Evolutionary conservation across 257 asterid species (phyloP).

Genomic region (Solanum piurae): DNA sequence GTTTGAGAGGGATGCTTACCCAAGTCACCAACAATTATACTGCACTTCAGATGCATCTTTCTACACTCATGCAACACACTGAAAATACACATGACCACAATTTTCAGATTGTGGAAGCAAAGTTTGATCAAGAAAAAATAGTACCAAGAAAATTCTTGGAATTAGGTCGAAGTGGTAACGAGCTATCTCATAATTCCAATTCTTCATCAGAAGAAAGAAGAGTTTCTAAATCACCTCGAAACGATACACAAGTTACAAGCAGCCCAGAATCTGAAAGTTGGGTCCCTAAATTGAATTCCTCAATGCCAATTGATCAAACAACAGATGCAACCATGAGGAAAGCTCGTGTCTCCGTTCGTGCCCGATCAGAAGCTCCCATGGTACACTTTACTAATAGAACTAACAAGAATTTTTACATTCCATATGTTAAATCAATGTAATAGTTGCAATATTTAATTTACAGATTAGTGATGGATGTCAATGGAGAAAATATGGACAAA

Average conservation of each 20-base stretch:
- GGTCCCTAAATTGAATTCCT: slow-evolving; percentile 27
- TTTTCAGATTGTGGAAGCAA: slow-evolving; percentile 2
- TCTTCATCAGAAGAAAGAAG: slow-evolving; percentile 76
- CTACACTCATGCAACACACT: slow-evolving; percentile 30
- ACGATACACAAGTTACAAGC: slow-evolving; percentile 5
- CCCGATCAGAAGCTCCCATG: slow-evolving; percentile 84
- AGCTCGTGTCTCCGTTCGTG: slow-evolving; percentile 94
- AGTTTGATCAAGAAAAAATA: not conserved
- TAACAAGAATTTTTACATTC: not conserved
- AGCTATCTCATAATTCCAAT: slow-evolving; percentile 25
- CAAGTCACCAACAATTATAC: slow-evolving; percentile 55
- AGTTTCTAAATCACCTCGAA: slow-evolving; percentile 41
- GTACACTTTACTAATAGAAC: not conserved
- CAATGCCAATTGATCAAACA: slow-evolving; percentile 32
- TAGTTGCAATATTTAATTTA: not conserved
- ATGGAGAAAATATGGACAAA: slow-evolving; percentile 97
- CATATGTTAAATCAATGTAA: not conserved
- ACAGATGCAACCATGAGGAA: slow-evolving; percentile 76
- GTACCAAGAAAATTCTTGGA: slow-evolving; percentile 50
- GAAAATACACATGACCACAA: slow-evolving; percentile 7
- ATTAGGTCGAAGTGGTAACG: slow-evolving; percentile 27
- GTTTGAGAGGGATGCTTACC: slow-evolving; percentile 62
- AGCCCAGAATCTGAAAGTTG: slow-evolving; percentile 69
- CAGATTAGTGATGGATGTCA: slow-evolving; percentile 95
- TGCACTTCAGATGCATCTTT: slow-evolving; percentile 51